Evolutionary conservation across 2,329 filamentous ascomycete species (phyloP).

Genomic region (Phaeosphaeriaceae sp.): DNA sequence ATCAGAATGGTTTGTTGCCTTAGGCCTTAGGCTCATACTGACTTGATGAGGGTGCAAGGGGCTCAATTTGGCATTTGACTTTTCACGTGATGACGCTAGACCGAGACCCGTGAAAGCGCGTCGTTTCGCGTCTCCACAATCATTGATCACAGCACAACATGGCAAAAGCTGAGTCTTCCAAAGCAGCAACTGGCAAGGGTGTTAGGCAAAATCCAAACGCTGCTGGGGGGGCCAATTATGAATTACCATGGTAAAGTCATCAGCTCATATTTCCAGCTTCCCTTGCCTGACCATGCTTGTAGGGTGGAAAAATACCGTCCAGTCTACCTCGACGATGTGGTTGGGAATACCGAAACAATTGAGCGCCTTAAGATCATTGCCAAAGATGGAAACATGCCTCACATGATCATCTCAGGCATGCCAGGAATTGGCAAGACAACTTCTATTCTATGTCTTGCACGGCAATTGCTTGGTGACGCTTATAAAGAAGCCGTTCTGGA

Average conservation of each 20-base stretch:
- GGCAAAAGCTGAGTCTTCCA: slow-evolving; percentile 58
- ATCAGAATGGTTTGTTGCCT: too few relatives aligned
- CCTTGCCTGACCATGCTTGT: slow-evolving; percentile 16
- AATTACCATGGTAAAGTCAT: slow-evolving; percentile 74
- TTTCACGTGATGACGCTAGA: slow-evolving; percentile 23
- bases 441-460: slow-evolving; percentile 88
- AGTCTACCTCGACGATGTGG: slow-evolving; percentile 92
- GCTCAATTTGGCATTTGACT: too few relatives aligned
- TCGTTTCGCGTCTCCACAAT: slow-evolving; percentile 25
- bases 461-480: slow-evolving; percentile 86
- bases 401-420: slow-evolving; percentile 99
- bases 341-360: slow-evolving; percentile 97
- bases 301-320: slow-evolving; percentile 99
- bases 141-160: slow-evolving; percentile 39
- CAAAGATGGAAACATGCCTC: slow-evolving; percentile 98
- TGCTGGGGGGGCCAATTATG: slow-evolving; percentile 62
- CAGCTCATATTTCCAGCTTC: background rate
- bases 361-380: slow-evolving; percentile 98
- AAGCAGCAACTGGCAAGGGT: slow-evolving; percentile 53
- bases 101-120: slow-evolving; percentile 28
- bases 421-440: slow-evolving; percentile 99
- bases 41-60: too few relatives aligned
- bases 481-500: slow-evolving; percentile 98
- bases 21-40: too few relatives aligned
- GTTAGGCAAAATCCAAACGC: slow-evolving; percentile 50